These are phyloP conservation scores for Ganoderma lucidum DNA, from an alignment of 1,284 basidiomycete genomes.

Conservation along the genomic window DNA sequence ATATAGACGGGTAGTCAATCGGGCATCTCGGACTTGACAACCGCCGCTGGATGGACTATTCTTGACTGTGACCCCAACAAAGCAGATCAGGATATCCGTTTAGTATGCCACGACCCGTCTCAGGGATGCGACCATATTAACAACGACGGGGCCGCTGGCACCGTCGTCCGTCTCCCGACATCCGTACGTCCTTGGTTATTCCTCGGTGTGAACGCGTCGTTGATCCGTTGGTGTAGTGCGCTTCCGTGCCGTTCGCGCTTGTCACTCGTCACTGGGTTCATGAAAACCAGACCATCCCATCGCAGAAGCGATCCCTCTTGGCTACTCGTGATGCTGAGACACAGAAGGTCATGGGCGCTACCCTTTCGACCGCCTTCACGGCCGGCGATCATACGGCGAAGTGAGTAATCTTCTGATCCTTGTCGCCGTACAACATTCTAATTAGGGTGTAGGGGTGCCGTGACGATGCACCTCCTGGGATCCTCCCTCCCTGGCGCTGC, in stretches of 20 bases:
- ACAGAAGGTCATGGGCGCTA: constrained; percentile 50
- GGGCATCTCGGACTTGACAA: constrained; percentile 60
- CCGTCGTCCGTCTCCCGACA: constrained; percentile 60
- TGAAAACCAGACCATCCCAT: constrained; percentile 52
- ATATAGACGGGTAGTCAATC: constrained; percentile 42
- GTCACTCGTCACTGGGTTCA: constrained; percentile 53
- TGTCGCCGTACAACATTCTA: not conserved
- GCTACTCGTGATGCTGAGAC: constrained; percentile 44
- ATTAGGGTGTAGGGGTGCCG: constrained; percentile 41
- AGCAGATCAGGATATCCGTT: constrained; percentile 53
- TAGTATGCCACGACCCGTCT: constrained; percentile 51
- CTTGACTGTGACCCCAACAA: constrained; percentile 51
- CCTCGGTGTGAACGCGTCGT: not conserved
- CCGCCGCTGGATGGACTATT: constrained; percentile 61
- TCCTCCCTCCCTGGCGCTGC: constrained; percentile 49
- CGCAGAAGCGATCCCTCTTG: constrained; percentile 40
- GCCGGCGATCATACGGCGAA: constrained; percentile 43
- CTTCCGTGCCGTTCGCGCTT: constrained; percentile 56
- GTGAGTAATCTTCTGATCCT: constrained; percentile 24
- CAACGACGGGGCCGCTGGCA: constrained; percentile 53
- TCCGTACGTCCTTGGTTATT: constrained; percentile 44
- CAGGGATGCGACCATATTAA: constrained; percentile 54
- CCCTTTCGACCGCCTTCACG: constrained; percentile 52
- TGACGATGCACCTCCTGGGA: constrained; percentile 51
- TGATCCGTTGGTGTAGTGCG: constrained; percentile 45